A percentile compares a stretch with the other conserved stretches of the same genome.
phyloP scores from a whole-genome alignment of 371 early-diverging fungal genomes.

The Mortierella sp. region DNA sequence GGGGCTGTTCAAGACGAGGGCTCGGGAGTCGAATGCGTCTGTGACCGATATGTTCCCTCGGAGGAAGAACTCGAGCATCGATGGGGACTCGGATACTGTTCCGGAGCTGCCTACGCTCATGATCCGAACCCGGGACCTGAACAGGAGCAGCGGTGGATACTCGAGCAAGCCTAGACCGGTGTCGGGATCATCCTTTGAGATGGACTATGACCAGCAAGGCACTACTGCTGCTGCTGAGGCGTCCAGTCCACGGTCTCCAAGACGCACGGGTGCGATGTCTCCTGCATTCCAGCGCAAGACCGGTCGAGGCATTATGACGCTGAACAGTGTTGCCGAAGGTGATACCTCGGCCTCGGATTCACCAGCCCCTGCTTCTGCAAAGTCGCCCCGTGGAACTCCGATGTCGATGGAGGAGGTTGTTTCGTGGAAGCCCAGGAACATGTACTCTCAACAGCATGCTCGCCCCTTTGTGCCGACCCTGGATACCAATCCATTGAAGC shows the following conservation, averaged over 20 bases:
- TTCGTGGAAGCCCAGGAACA: constrained; percentile 31
- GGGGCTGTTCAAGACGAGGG: constrained; percentile 21
- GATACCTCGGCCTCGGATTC: neutral
- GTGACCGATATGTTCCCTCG: constrained; percentile 12
- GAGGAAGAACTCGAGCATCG: constrained; percentile 37
- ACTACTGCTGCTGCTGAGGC: neutral
- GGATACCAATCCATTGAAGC: constrained; percentile 19
- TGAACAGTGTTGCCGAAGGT: constrained; percentile 9
- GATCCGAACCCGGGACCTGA: constrained; percentile 32
- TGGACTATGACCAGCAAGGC: constrained; percentile 20
- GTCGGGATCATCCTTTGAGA: constrained; percentile 21
- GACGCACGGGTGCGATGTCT: constrained; percentile 13
- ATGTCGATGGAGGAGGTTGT: constrained; percentile 35
- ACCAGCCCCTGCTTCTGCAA: neutral
- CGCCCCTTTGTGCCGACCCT: constrained; percentile 8
- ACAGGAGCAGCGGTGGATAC: constrained; percentile 14
- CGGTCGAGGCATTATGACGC: constrained; percentile 12
- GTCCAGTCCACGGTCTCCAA: constrained; percentile 24
- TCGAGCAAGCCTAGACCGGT: neutral
- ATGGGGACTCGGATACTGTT: constrained; percentile 44
- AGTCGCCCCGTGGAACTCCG: neutral
- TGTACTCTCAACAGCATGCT: neutral
- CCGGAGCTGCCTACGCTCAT: constrained; percentile 28
- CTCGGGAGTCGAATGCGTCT: constrained; percentile 20
- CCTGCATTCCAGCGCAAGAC: constrained; percentile 32